Evolutionary conservation across 352 stramenopile genomes (phyloP).

Genomic region (Phytophthora cryptogea): DNA sequence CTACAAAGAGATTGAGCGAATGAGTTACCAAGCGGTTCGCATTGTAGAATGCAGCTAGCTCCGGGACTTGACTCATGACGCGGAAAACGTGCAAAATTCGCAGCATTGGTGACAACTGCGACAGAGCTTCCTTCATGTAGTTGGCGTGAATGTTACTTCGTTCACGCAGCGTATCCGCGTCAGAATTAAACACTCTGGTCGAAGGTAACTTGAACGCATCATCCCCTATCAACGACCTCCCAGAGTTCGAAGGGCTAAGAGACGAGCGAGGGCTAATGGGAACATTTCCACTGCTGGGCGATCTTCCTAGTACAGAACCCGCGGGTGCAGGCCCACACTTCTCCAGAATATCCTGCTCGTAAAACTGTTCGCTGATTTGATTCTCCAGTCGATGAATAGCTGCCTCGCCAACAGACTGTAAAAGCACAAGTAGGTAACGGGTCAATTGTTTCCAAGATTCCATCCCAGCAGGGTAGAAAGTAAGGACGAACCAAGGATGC

Average conservation of each 20-base stretch:
- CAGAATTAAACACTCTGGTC: slow-evolving; percentile 73
- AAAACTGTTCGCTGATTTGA: slow-evolving; percentile 76
- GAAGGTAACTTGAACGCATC: slow-evolving; percentile 58
- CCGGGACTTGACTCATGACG: slow-evolving; percentile 73
- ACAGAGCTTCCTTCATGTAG: slow-evolving; percentile 72
- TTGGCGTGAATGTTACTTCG: slow-evolving; percentile 66
- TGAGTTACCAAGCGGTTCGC: slow-evolving; percentile 66
- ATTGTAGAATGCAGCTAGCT: slow-evolving; percentile 79
- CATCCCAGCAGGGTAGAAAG: neutral
- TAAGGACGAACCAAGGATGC: slow-evolving; percentile 47
- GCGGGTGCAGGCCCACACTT: slow-evolving; percentile 51
- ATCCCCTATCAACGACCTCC: slow-evolving; percentile 30
- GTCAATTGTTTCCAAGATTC: neutral
- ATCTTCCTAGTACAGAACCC: slow-evolving; percentile 12
- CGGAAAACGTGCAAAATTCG: slow-evolving; percentile 76
- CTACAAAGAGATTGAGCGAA: neutral
- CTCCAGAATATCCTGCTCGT: slow-evolving; percentile 76
- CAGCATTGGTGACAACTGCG: slow-evolving; percentile 70
- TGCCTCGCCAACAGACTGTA: slow-evolving; percentile 60
- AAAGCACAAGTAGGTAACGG: neutral
- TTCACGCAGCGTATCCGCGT: slow-evolving; percentile 60
- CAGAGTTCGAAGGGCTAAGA: slow-evolving; percentile 21
- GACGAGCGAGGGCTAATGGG: slow-evolving; percentile 31
- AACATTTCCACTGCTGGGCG: slow-evolving; percentile 21
- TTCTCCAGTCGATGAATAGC: slow-evolving; percentile 78